phyloP scores from a whole-genome alignment of 805 yeast species.

The Suhomyces vadensis region DNA sequence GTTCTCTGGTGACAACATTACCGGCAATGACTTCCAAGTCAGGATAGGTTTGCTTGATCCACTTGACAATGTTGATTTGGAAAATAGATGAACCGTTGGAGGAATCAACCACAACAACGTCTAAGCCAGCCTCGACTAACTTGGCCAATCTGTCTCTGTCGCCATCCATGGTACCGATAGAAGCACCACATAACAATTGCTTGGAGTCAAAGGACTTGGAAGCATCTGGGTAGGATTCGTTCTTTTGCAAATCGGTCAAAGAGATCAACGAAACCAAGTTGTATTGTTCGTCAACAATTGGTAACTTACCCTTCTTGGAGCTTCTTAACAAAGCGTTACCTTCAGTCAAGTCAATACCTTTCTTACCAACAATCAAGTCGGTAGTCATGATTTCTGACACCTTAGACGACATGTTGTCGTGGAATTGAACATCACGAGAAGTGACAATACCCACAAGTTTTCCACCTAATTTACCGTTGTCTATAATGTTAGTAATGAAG shows the following conservation, averaged over 20 bases:
- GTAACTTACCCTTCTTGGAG: constrained; percentile 97
- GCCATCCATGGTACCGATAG: constrained; percentile 90
- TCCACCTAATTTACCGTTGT: constrained; percentile 80
- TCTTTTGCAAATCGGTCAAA: constrained; percentile 96
- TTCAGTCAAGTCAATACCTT: constrained; percentile 77
- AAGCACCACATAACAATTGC: constrained; percentile 98
- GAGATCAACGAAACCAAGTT: constrained; percentile 85
- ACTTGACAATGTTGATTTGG: constrained; percentile 91
- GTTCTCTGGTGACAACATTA: constrained; percentile 98
- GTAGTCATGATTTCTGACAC: constrained; percentile 87
- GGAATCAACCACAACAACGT: constrained; percentile 92
- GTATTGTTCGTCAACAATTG: constrained; percentile 78
- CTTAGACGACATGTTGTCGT: constrained; percentile 62
- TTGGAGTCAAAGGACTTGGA: constrained; percentile 90
- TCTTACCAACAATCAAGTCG: constrained; percentile 78
- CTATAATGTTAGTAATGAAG: constrained; percentile 50
- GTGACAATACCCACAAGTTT: constrained; percentile 94
- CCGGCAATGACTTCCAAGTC: constrained; percentile 91
- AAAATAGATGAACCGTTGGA: constrained; percentile 96
- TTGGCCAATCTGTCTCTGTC: constrained; percentile 82
- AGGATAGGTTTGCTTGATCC: constrained; percentile 81
- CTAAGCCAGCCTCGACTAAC: constrained; percentile 94
- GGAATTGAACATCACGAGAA: constrained; percentile 95
- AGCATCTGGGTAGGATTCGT: constrained; percentile 89
- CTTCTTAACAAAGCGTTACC: constrained; percentile 89